A percentile compares a stretch with the other conserved stretches of the same genome.
Conservation (phyloP, 129 eudicot species). For the Flaveria sonorensis region DNA sequence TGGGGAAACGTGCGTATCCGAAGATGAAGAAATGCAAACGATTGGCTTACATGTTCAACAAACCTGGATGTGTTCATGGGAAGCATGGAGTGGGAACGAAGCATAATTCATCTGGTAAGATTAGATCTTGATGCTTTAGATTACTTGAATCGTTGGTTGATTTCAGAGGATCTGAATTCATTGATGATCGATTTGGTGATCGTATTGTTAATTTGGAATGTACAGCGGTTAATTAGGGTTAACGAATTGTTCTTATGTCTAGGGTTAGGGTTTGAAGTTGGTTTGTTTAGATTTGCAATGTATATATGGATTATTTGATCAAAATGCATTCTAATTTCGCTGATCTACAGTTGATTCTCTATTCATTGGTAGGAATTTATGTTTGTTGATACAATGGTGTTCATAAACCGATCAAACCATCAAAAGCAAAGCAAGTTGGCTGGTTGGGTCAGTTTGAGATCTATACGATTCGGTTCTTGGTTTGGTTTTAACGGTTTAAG, state of each 20-base stretch:
- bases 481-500: too few species aligned
- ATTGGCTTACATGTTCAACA: slow-evolving; percentile 43
- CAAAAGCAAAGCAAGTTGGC: too few species aligned
- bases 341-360: not conserved
- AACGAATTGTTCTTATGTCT: slow-evolving; percentile 13
- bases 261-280: slow-evolving; percentile 25
- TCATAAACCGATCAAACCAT: too few species aligned
- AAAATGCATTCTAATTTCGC: slow-evolving; percentile 22
- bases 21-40: slow-evolving; percentile 55
- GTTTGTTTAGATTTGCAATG: slow-evolving; percentile 26
- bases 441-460: too few species aligned
- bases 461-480: too few species aligned
- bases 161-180: not conserved
- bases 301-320: slow-evolving; percentile 22
- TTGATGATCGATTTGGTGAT: slow-evolving; percentile 16
- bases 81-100: slow-evolving; percentile 73
- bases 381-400: not conserved
- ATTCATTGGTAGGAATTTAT: not conserved
- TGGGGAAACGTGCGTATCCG: slow-evolving; percentile 68
- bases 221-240: slow-evolving; percentile 31
- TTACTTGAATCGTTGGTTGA: not conserved
- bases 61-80: slow-evolving; percentile 63
- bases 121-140: slow-evolving; percentile 9
- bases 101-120: slow-evolving; percentile 38
- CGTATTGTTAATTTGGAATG: slow-evolving; percentile 17